These are phyloP conservation scores for Pholiota adiposa DNA, from an alignment of 1,284 basidiomycete genomes.

Conservation along the genomic window DNA sequence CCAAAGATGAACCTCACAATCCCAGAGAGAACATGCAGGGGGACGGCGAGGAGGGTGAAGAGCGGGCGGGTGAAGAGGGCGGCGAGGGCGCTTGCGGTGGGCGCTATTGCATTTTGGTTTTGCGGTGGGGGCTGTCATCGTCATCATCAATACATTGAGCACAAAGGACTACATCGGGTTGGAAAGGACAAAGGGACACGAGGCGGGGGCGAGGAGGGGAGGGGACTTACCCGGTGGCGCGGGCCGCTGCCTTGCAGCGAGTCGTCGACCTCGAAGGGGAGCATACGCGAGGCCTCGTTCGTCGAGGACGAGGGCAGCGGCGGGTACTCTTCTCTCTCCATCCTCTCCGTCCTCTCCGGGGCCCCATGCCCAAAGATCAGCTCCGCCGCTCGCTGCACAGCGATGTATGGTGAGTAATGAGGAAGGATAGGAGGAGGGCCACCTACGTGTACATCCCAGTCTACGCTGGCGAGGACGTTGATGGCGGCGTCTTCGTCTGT, in stretches of 20 bases:
- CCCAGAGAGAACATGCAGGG: constrained; percentile 51
- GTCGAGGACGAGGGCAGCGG: no score
- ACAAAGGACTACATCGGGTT: no score
- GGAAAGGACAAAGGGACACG: no score
- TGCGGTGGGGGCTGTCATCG: no score
- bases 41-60: constrained; percentile 40
- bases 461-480: constrained; percentile 60
- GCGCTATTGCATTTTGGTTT: background rate
- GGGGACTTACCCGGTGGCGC: constrained; percentile 18
- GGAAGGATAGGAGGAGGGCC: background rate
- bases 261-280: constrained; percentile 59
- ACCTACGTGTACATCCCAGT: constrained; percentile 70
- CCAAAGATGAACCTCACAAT: constrained; percentile 58
- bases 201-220: constrained; percentile 1
- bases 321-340: no score
- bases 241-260: constrained; percentile 41
- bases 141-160: no score
- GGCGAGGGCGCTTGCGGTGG: constrained; percentile 13
- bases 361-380: constrained; percentile 54
- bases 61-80: constrained; percentile 16
- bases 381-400: constrained; percentile 58
- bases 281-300: constrained; percentile 20
- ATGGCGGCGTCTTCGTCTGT: constrained; percentile 61
- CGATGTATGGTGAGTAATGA: background rate
- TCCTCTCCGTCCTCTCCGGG: background rate